Evolutionary conservation across 2,329 filamentous ascomycete genomes (phyloP), one percentile per base, ranked within the genome.

Genomic region (Dothistroma pini): DNA sequence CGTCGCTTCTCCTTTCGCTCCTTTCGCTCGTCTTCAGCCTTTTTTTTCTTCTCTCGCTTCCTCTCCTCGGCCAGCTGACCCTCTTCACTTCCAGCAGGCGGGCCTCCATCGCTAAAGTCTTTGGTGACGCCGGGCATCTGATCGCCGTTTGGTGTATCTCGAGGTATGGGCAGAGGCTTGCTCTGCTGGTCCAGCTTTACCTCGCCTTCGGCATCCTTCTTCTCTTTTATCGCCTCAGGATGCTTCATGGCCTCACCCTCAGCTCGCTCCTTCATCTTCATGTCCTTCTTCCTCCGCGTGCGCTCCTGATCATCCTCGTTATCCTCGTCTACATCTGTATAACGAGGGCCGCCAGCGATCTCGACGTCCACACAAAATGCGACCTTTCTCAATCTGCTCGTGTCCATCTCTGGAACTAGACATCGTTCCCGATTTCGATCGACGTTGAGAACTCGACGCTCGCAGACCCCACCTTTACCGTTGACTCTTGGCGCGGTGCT

Each of bases 291-390:
- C 70, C 83, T 84, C 60, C 84, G 83, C 49, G 78, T 77, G n/a
- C 75, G 71, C 58, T 78, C 64, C 64, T 72, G 58, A 70, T 75
- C 76, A n/a, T 81, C 77, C 16, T 79, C 77, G 10, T 82, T 75
- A 7, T 83, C 83, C 16, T 81, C 81, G 2, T 95, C 51, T 32
- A 35, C 90, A 14, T 80, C 77, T 52, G 74, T 77, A 68, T 96
- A 95, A 68, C 86, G 87, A 25, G 93, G 91, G 71, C 91, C 87
- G 0, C 92, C 91, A 2, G 93, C 93, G 71, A 99, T 96, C 75
- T 99, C 95, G 4, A 99, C 93, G 71, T 99, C 95, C 2, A 99
- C 95, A 69, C 91, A 96, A 72, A 99, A 99, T 0, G 93, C 90
- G 0, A 99, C 95, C 57, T 92, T 86, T 57, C 91, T 85, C 62